Evolutionary conservation across 2,329 filamentous ascomycete genomes (phyloP).

Genomic region (Sclerotinia sclerotiorum): DNA sequence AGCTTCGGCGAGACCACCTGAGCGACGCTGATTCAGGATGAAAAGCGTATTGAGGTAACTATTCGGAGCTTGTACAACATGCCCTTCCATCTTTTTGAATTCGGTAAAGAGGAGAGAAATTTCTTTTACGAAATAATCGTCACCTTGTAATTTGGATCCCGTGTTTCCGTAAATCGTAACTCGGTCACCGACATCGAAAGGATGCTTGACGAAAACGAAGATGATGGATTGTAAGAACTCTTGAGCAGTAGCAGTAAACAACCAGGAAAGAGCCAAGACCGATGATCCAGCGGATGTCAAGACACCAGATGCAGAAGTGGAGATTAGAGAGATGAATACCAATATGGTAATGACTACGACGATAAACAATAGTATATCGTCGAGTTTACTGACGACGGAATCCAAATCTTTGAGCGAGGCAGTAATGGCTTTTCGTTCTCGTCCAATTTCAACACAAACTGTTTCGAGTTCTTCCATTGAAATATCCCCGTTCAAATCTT

Average conservation of each 20-base stretch:
- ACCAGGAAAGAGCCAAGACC: slow-evolving; percentile 87
- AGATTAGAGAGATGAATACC: slow-evolving; percentile 86
- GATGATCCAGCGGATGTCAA: slow-evolving; percentile 86
- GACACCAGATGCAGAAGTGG: slow-evolving; percentile 83
- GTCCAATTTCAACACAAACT: slow-evolving; percentile 89
- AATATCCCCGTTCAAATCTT: slow-evolving; percentile 94
- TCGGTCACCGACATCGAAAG: slow-evolving; percentile 92
- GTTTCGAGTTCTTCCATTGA: slow-evolving; percentile 92
- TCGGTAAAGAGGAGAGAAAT: slow-evolving; percentile 92
- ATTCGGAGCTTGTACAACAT: slow-evolving; percentile 94
- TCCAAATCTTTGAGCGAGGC: slow-evolving; percentile 94
- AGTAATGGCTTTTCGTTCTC: slow-evolving; percentile 92
- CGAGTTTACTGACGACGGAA: slow-evolving; percentile 86
- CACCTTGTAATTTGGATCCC: slow-evolving; percentile 72
- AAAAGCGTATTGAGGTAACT: slow-evolving; percentile 89
- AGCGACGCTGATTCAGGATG: slow-evolving; percentile 91
- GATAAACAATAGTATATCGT: slow-evolving; percentile 85
- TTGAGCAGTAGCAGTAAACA: slow-evolving; percentile 88
- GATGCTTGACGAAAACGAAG: slow-evolving; percentile 96
- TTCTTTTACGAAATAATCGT: slow-evolving; percentile 95
- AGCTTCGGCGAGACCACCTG: slow-evolving; percentile 82
- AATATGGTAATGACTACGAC: slow-evolving; percentile 78
- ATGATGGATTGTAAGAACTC: slow-evolving; percentile 93
- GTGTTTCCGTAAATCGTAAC: slow-evolving; percentile 90
- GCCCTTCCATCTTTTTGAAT: slow-evolving; percentile 98